Evolutionary conservation across 2,329 filamentous ascomycete species (phyloP), one percentile per base, ranked within the genome.

Genomic region (Epichloe glyceriae): DNA sequence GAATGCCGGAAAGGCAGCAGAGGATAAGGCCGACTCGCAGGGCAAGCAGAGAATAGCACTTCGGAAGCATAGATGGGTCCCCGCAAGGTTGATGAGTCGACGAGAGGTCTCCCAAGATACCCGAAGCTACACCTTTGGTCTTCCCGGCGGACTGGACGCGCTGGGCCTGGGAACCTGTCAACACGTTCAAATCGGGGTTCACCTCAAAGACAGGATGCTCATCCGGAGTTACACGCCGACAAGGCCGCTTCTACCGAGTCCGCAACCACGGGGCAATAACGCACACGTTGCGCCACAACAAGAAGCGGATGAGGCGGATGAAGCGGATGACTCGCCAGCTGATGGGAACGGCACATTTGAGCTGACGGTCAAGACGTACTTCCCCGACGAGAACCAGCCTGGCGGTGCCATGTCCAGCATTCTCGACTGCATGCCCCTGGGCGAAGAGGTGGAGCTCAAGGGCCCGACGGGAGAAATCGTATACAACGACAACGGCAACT

Each of bases 371-470:
- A 76, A 78, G 55, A 76, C 73, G 0, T 78, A 78, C 57, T 74
- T 72, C 50, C 73, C 74, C 0, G 67, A 62, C 38, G 54, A 63
- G 1, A 61, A 62, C 2, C 71, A 76, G 54, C 74, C 74, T 1
- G 74, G 75, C 14, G 74, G 75, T n/a, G 73, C 74, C 10, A 68
- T 79, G 62, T 71, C 66, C 41, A 76, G 76, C 52, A 71, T 78
- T 47, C 68, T 78, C 3, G 72, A 77, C 58, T 72, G 66, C 56
- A 68, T 78, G 50, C 67, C 67, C 0, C 55, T 72, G 1, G 70
- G 72, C 17, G 70, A 75, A 55, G 67, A 73, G 51, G 62, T 77
- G 33, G 75, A 79, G 54, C 67, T 78, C 34, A 70, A 70, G 14
- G 75, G 75, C 0, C 75, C 75, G 0, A 70, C 69, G 0, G 74